phyloP scores from a whole-genome alignment of 257 asterid genomes.

The Solanum gandarillasii region DNA sequence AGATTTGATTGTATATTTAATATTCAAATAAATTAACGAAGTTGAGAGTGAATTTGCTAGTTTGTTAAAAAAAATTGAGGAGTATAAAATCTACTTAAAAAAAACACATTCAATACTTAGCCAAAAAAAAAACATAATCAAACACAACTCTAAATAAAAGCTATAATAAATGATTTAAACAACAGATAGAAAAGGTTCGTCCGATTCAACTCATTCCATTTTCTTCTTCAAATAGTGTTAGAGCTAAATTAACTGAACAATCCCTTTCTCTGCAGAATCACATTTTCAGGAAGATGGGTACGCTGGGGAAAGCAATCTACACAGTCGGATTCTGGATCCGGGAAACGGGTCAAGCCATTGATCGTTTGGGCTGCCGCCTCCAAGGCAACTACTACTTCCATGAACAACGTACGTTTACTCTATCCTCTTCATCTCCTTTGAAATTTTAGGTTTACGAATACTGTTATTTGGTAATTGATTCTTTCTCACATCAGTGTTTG shows the following conservation, averaged over 20 bases:
- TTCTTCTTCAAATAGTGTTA: background rate
- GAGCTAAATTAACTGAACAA: background rate
- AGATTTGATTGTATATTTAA: background rate
- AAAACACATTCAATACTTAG: background rate
- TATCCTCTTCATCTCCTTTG: background rate
- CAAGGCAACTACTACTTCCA: constrained; percentile 83
- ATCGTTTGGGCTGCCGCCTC: constrained; percentile 96
- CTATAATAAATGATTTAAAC: background rate
- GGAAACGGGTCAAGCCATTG: constrained; percentile 97
- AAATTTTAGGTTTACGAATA: background rate
- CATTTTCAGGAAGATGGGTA: constrained; percentile 32
- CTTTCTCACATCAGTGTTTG: background rate
- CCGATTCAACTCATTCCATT: background rate
- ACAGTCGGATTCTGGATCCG: constrained; percentile 94
- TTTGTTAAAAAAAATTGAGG: no score
- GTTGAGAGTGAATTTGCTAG: background rate
- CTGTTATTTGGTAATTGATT: background rate
- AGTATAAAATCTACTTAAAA: no score
- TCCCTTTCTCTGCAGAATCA: background rate
- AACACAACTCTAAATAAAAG: background rate
- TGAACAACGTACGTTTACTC: constrained; percentile 47
- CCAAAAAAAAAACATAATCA: background rate
- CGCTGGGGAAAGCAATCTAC: constrained; percentile 78
- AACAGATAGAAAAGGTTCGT: background rate
- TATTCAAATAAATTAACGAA: no score